Conservation (phyloP, 2,329 filamentous ascomycete species). For the Penicillium verrucosum region DNA sequence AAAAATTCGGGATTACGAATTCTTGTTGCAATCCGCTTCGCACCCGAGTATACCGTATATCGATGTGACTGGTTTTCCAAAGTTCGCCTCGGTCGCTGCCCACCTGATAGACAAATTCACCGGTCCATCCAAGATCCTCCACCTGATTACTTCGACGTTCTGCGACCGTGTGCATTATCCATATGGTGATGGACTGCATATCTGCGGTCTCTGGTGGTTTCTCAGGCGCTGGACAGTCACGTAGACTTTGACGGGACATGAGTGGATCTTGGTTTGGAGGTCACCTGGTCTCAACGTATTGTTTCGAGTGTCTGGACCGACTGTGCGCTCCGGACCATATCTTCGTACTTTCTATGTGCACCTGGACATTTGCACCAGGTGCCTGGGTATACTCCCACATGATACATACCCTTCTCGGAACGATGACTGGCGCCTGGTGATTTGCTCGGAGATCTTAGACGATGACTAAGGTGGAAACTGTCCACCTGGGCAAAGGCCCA, state of each 20-base stretch:
- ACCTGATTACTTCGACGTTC: not conserved
- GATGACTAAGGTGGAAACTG: not conserved
- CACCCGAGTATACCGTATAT: slow-evolving; percentile 18
- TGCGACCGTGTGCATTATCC: not conserved
- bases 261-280: not conserved
- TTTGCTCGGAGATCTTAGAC: not conserved
- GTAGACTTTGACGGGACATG: not conserved
- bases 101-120: not conserved
- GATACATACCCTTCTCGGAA: not conserved
- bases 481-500: no score
- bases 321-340: not conserved
- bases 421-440: not conserved
- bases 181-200: not conserved
- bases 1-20: slow-evolving; percentile 30
- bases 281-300: not conserved
- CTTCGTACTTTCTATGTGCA: not conserved
- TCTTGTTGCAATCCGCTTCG: slow-evolving; percentile 24
- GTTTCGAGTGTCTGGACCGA: not conserved
- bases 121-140: not conserved
- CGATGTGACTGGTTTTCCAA: slow-evolving; percentile 6
- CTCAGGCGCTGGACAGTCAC: not conserved
- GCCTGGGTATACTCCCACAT: not conserved
- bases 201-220: not conserved
- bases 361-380: not conserved
- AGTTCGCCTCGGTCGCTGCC: slow-evolving; percentile 1